Base-by-base conservation (phyloP, 805 yeast genomes). In the Candida jianshihensis region DNA sequence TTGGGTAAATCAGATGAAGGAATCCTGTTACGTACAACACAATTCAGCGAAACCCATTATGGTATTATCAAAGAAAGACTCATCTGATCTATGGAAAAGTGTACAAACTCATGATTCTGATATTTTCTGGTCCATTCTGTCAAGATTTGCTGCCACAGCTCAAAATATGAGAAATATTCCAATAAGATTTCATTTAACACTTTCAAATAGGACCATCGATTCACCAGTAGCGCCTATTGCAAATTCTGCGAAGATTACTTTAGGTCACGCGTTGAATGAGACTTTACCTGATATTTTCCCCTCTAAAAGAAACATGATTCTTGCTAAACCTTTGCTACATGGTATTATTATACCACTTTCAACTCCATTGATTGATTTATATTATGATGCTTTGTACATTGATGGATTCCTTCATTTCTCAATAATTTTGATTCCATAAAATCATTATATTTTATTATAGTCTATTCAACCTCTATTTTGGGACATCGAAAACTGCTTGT, bases 1-100 rank as follows among this genome's bases (percentile, higher is more conserved):
- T 34, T 79, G 92, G 80, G 61, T 78, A 41, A 88, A 90, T 53
- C 87, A 78, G 40, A 60, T 87, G 53, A 90, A 92, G 50, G 97
- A 90, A 51, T 72, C 87, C 5, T 77, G 87, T 49, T 86, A 70
- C 49, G 74, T 87, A 0, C 56, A 83, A 26, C 76, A 80, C 44
- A 95, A 95, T 0, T 71, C 75, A n/a, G 70, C 95, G 6, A 86
- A 82, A 42, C 70, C 77, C 2, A 73, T 90, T n/a, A 82, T 90
- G 95, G 68, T 68, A 19, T 60, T 90, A 37, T 73, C 92, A 6
- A 78, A 75, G 41, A 66, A 65, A 1, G 79, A 81, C 35, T 71
- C 90, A 0, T 57, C 63, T 18, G 51, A 52, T 1, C 62, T 87
- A 33, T 83, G 89, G 83, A 46, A 62, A 1, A 57, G 81, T 9